Evolutionary conservation across 192 early-diverging fungal species (phyloP).

Genomic region (Coemansia sp.): DNA sequence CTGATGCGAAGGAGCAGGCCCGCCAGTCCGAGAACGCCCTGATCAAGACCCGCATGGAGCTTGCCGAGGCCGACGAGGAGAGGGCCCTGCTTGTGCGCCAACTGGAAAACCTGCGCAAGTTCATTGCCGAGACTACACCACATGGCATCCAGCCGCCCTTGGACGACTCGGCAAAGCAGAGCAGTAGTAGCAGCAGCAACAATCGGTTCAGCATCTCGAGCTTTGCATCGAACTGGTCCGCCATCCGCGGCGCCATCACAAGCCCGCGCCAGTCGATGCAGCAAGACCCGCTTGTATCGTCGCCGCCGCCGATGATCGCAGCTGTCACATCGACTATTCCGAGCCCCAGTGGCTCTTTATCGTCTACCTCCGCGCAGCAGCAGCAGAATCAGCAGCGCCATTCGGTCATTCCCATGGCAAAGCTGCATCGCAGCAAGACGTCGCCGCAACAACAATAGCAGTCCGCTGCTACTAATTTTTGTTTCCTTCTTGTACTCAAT

Average conservation of each 20-base stretch:
- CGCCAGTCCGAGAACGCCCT: conserved; percentile 26
- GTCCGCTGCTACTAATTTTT: no score
- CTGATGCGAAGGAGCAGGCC: conserved; percentile 1
- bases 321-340: conserved; percentile 5
- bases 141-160: neutral
- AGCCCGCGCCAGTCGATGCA: conserved; percentile 34
- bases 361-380: no score
- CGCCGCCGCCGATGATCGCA: neutral
- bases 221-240: conserved; percentile 39
- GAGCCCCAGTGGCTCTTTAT: neutral
- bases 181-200: neutral
- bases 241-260: conserved; percentile 36
- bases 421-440: conserved; percentile 51
- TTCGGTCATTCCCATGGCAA: conserved; percentile 36
- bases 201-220: conserved; percentile 45
- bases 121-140: conserved; percentile 15
- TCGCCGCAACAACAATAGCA: no score
- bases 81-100: conserved; percentile 24
- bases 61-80: conserved; percentile 46
- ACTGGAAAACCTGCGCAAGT: conserved; percentile 35
- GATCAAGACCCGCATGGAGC: conserved; percentile 22
- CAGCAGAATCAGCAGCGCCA: conserved; percentile 23
- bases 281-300: conserved; percentile 2
- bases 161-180: neutral
- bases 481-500: no score